Percentiles rank a stretch among this genome's conserved stretches.
These are phyloP conservation scores for Trichoderma harzianum DNA, from an alignment of 2,329 filamentous ascomycete species.

Conservation along the genomic window DNA sequence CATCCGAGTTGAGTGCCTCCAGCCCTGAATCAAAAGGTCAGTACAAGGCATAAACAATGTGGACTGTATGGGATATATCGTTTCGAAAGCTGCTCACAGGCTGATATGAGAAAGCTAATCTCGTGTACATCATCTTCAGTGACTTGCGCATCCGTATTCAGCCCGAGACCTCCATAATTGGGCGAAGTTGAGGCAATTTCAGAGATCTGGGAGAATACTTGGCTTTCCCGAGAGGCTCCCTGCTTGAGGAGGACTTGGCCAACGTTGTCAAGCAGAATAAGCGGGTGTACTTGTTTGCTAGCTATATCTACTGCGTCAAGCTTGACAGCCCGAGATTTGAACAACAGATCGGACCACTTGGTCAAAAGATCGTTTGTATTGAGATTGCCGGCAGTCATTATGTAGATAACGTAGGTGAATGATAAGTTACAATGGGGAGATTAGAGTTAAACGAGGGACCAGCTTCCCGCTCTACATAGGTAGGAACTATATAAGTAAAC, in stretches of 20 bases:
- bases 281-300: neutral
- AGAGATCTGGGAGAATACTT: neutral
- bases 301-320: neutral
- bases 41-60: neutral
- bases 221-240: neutral
- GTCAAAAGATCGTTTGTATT: neutral
- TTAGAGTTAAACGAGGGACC: neutral
- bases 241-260: neutral
- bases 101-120: slow-evolving; percentile 12
- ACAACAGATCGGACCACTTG: neutral
- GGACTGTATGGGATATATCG: neutral
- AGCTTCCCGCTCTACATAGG: neutral
- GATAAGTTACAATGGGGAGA: neutral
- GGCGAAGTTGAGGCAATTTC: slow-evolving; percentile 7
- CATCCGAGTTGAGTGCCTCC: slow-evolving; percentile 11
- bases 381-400: neutral
- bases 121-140: neutral
- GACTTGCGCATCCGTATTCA: neutral
- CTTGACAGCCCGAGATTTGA: neutral
- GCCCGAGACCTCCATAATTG: slow-evolving; percentile 14
- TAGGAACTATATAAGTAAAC: neutral
- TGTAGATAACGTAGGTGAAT: neutral
- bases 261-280: neutral
- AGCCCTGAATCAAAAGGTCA: neutral
- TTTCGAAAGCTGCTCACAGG: neutral